phyloP scores from a whole-genome alignment of 2,329 filamentous ascomycete species.

The Botrytis squamosa region DNA sequence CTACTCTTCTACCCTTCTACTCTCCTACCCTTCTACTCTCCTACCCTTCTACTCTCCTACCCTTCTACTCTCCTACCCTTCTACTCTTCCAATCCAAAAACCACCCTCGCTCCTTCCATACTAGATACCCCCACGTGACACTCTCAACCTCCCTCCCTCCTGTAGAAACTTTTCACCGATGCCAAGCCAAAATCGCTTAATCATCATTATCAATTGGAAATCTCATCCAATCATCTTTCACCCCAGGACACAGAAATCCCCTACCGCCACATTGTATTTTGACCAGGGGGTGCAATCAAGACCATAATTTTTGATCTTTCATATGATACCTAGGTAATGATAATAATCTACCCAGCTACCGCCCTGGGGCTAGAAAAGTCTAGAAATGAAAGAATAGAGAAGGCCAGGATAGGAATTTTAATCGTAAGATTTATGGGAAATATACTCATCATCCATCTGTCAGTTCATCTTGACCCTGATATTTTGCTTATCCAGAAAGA shows the following conservation, averaged over 20 bases:
- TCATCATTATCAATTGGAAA: background rate
- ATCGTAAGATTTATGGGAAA: conserved; percentile 1
- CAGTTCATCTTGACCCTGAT: conserved; percentile 1
- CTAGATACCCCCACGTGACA: background rate
- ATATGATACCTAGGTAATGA: background rate
- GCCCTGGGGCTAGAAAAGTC: background rate
- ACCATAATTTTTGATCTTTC: background rate
- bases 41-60: background rate
- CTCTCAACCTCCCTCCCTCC: no score
- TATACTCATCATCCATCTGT: background rate
- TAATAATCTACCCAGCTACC: background rate
- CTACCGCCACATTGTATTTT: background rate
- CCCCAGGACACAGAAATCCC: background rate
- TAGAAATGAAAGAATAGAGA: background rate
- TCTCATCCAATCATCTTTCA: background rate
- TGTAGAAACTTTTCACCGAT: conserved; percentile 9
- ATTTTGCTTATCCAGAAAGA: background rate
- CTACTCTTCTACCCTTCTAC: no score
- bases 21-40: no score
- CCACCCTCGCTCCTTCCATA: no score
- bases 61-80: background rate
- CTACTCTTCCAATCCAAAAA: no score
- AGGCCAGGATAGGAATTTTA: background rate
- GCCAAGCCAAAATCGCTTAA: background rate
- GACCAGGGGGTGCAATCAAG: background rate